Base-by-base conservation (phyloP, 805 yeast species). In the Cyberlindnera meyerae region DNA sequence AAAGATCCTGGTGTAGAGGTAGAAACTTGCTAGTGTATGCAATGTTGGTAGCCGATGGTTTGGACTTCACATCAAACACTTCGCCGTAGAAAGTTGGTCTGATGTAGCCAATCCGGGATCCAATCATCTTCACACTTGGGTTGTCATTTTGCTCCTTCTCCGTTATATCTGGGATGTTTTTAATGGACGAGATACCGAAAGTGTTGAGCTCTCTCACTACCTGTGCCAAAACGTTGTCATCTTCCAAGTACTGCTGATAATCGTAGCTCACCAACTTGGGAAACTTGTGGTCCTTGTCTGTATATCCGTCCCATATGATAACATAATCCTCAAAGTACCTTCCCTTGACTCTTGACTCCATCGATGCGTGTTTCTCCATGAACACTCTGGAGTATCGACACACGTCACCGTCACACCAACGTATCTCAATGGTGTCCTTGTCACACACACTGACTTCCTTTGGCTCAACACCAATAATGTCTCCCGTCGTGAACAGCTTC, bases 1-100 rank as follows among this genome's bases (percentile, higher is more conserved):
- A 66, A 18, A 83, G 65, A 51, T 84, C 93, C 82, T 81, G 83
- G 49, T 83, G 94, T 33, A 83, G 63, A 3, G 88, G 88, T 27
- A 84, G 65, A 47, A 73, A 73, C 8, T 66, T 68, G 33, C 70
- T 66, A 5, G 93, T 79, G 51, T 80, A 75, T 5, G 89, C 89
- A 34, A 83, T 78, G 47, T 83, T 81, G 37, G 70, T 73, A 11
- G 88, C 82, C 36, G 66, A 63, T 4, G 71, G 67, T 4, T 52
- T 53, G 8, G 71, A 63, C 34, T 67, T 69, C 7, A 83, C 89
- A 52, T 83, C 83, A 61, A 83, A 83, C 5, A 78, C 65, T 7
- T 73, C 66, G 1, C 90, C 93, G 50, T 82, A 82, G 48, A 83
- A 79, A 0, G 93, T 83, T 37, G 71, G 65, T 46, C 77, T 80